Base-by-base conservation (phyloP, 305 asterid species). In the Ajuga reptans region DNA sequence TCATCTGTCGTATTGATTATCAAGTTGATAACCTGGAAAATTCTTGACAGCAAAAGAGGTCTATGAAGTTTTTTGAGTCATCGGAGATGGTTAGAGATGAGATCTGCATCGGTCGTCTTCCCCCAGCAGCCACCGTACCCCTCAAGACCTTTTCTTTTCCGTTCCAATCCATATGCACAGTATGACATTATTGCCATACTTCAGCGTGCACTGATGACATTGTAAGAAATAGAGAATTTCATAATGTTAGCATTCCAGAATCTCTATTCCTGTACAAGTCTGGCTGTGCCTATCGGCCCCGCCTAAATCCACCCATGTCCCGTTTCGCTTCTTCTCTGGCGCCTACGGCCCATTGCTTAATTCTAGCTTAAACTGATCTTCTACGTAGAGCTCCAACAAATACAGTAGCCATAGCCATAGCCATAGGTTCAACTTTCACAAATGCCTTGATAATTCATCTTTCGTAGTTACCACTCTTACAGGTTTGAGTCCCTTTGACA, bases 21-120 rank as follows among this genome's bases (percentile, higher is more conserved):
- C 39, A 34, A 34, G 6, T 36, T 9, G 14, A 4, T 21, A 5
- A 17, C 33, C 21, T 14, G 58, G 42, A 34, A 47, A 72, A 27
- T 54, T 65, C 18, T 85, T 88, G 17, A 90, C 96, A 50, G 96
- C 97, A 10, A 88, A 85, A 70, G 96, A 90, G 79, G 87, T 90
- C 21, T 84, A 88, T 5, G 96, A 84, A 72, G 95, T 88, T 53
- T 88, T 53, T 78, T 90, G 80, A 69, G 76, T 47, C 79, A 86
- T 66, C 80, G 85, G 1, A 89, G 88, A 67, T 90, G 94, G 97
- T 78, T 88, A 54, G 84, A 89, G 77, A 89, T 46, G 85, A 87
- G 83, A 89, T 89, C 68, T 89, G 86, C 83, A 72, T 41, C 7
- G 92, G 96, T 17, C 83, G 63, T 18, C 86, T 87, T 62, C 92